A percentile compares a stretch with the other conserved stretches of the same genome.
Evolutionary conservation across 192 early-diverging fungal species (phyloP).

Genomic region (Geranomyces michiganensis): DNA sequence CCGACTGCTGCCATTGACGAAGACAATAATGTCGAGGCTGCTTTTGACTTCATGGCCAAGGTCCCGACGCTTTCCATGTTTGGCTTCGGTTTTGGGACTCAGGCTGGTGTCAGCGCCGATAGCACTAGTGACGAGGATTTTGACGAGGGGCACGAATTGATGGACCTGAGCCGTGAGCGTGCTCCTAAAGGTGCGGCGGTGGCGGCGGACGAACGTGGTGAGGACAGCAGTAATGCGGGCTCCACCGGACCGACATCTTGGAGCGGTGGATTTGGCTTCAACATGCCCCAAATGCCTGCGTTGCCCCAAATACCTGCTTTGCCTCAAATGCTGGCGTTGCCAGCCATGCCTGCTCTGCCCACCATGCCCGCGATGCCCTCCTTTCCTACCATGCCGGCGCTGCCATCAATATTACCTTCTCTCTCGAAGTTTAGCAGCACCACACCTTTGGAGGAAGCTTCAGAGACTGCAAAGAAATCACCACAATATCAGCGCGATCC

Average conservation of each 20-base stretch:
- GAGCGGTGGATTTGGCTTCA: not conserved
- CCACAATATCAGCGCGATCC: not conserved
- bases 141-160: not conserved
- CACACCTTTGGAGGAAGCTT: not conserved
- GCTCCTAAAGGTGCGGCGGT: not conserved
- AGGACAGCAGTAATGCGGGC: not conserved
- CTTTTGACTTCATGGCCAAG: slow-evolving; percentile 28
- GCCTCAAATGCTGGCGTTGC: not conserved
- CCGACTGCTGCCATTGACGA: too few relatives aligned
- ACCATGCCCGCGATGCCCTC: not conserved
- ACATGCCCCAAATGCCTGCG: not conserved
- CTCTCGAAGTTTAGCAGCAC: not conserved
- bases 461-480: not conserved
- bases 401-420: not conserved
- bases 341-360: not conserved
- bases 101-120: not conserved
- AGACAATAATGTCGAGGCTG: slow-evolving; percentile 10
- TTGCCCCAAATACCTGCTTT: not conserved
- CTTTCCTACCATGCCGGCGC: slow-evolving; percentile 1
- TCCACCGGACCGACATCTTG: not conserved
- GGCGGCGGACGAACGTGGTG: not conserved
- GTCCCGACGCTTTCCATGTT: slow-evolving; percentile 1
- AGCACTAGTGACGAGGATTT: slow-evolving; percentile 4
- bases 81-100: slow-evolving; percentile 12
- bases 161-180: not conserved